Conservation (phyloP, 2,329 filamentous ascomycete species). For the Drechslerella coelobrocha region DNA sequence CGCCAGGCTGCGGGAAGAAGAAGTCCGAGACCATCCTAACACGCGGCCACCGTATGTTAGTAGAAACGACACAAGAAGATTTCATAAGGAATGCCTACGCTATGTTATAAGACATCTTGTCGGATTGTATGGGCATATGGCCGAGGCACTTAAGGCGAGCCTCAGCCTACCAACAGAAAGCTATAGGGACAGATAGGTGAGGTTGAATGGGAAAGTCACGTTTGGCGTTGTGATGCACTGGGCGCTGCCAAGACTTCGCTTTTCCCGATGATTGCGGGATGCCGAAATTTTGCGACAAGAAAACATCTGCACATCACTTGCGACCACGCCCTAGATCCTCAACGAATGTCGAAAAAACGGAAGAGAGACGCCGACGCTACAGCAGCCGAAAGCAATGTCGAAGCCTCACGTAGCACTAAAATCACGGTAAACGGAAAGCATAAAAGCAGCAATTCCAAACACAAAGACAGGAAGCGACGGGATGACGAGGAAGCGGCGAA, state of each 20-base stretch:
- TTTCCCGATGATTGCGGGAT: not conserved
- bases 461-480: constrained; percentile 8
- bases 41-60: constrained; percentile 27
- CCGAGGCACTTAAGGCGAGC: constrained; percentile 26
- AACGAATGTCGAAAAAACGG: constrained; percentile 48
- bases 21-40: constrained; percentile 94
- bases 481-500: not conserved
- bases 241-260: constrained; percentile 31
- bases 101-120: constrained; percentile 72
- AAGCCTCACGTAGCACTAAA: not conserved
- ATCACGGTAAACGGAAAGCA: constrained; percentile 10
- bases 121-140: not conserved
- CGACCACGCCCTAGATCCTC: constrained; percentile 15
- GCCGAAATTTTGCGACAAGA: constrained; percentile 36
- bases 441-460: not conserved
- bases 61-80: constrained; percentile 11
- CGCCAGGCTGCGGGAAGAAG: constrained; percentile 97
- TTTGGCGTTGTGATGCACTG: constrained; percentile 30
- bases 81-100: constrained; percentile 61
- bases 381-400: not conserved
- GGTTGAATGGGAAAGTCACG: constrained; percentile 1
- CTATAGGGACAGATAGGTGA: not conserved
- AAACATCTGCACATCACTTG: not conserved
- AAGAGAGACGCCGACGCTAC: constrained; percentile 34
- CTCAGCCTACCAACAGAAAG: constrained; percentile 7